Conservation (phyloP, 495 filamentous ascomycete genomes). For the Trichoderma virens region DNA sequence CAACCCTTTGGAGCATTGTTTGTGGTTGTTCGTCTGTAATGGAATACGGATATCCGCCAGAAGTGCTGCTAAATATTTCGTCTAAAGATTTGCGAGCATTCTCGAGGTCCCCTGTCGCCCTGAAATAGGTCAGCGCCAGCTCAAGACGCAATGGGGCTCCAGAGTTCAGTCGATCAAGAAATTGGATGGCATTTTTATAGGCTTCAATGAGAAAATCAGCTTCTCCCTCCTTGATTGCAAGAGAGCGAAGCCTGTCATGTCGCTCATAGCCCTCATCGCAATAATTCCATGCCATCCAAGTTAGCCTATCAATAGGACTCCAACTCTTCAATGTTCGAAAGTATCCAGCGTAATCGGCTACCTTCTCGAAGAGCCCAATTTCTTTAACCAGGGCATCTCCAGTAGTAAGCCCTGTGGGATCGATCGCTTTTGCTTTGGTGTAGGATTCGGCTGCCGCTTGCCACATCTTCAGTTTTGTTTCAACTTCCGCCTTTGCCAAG, state of each 20-base stretch:
- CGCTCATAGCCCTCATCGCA: background rate
- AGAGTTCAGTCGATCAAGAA: slow-evolving; percentile 14
- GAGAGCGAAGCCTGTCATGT: slow-evolving; percentile 10
- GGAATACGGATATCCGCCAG: slow-evolving; percentile 10
- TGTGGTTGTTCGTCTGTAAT: slow-evolving; percentile 13
- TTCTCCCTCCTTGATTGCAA: slow-evolving; percentile 4
- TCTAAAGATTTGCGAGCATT: slow-evolving; percentile 12
- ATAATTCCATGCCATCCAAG: slow-evolving; percentile 16
- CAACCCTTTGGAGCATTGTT: background rate
- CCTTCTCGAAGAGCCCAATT: slow-evolving; percentile 5
- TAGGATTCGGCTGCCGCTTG: slow-evolving; percentile 12
- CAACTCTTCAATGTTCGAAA: slow-evolving; percentile 13
- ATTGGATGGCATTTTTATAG: slow-evolving; percentile 13
- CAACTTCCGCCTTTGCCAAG: slow-evolving; percentile 10
- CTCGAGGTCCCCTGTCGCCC: slow-evolving; percentile 8
- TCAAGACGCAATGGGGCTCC: slow-evolving; percentile 15
- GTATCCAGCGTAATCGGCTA: slow-evolving; percentile 8
- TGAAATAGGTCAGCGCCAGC: slow-evolving; percentile 11
- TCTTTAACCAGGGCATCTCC: slow-evolving; percentile 11
- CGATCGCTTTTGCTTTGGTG: slow-evolving; percentile 10
- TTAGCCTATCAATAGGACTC: slow-evolving; percentile 14
- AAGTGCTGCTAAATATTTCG: slow-evolving; percentile 14
- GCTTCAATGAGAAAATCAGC: slow-evolving; percentile 11
- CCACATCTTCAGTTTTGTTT: background rate
- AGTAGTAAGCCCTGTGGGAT: slow-evolving; percentile 10